A percentile compares a stretch with the other conserved stretches of the same genome.
phyloP scores from a whole-genome alignment of 495 filamentous ascomycete genomes.

The Daldinia concentrica region DNA sequence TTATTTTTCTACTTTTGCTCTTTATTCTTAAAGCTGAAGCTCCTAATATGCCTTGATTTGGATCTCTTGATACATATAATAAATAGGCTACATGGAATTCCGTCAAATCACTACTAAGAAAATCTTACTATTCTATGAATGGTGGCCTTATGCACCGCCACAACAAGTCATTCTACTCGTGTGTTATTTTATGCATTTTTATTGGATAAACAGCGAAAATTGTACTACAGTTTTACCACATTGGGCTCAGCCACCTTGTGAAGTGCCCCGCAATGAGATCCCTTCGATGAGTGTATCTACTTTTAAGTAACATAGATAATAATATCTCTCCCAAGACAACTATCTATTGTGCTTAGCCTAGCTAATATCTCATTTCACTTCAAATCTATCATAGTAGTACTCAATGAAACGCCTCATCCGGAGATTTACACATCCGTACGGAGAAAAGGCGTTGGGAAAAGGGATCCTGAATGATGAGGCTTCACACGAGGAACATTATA shows the following conservation, averaged over 20 bases:
- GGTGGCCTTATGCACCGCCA: background rate
- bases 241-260: background rate
- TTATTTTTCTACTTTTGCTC: background rate
- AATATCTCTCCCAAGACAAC: background rate
- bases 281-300: background rate
- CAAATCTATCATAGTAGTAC: background rate
- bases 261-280: background rate
- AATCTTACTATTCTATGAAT: background rate
- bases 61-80: background rate
- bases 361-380: background rate
- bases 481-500: background rate
- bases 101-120: background rate
- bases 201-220: background rate
- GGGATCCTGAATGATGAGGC: background rate
- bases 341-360: background rate
- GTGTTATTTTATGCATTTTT: background rate
- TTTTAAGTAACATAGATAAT: background rate
- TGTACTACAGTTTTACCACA: constrained; percentile 3
- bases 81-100: background rate
- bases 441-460: background rate
- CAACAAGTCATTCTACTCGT: background rate
- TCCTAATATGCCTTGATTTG: background rate
- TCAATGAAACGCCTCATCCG: background rate
- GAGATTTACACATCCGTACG: background rate
- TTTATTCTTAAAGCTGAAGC: background rate